Conservation (phyloP, 306 rosid genomes). For the Ochetophila trinervis region DNA sequence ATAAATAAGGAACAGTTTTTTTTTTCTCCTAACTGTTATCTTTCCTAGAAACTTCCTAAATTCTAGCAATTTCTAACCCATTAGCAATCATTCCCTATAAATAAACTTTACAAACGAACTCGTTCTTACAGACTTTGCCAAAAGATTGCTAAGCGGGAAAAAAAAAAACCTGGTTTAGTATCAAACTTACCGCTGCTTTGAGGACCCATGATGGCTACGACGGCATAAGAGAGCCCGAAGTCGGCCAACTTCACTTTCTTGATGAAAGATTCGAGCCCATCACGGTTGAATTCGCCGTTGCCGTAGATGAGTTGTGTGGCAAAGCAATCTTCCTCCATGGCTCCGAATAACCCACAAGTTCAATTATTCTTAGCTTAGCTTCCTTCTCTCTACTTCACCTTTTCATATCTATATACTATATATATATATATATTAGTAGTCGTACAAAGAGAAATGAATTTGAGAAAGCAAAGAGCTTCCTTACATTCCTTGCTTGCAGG, state of each 20-base stretch:
- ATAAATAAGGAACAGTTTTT: no score
- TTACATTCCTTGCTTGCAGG: background rate
- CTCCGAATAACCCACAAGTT: background rate
- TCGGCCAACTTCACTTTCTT: constrained; percentile 35
- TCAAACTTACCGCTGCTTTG: constrained; percentile 74
- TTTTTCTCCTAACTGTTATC: background rate
- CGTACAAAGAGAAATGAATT: background rate
- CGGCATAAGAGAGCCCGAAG: constrained; percentile 83
- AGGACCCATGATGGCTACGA: constrained; percentile 94
- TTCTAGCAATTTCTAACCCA: no score
- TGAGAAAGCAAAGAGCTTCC: constrained; percentile 4
- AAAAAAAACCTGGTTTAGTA: no score
- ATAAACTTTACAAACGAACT: no score
- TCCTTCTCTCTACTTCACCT: constrained; percentile 5
- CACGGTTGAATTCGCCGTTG: constrained; percentile 62
- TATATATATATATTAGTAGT: background rate
- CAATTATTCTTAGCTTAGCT: background rate
- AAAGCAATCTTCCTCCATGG: constrained; percentile 46
- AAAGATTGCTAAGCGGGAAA: no score
- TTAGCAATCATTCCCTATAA: background rate
- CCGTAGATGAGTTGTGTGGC: constrained; percentile 74
- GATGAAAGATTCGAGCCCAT: constrained; percentile 60
- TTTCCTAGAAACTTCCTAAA: no score
- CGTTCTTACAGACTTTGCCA: no score
- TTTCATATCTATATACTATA: background rate